Conservation (phyloP, 495 filamentous ascomycete species). For the Podospora conica region DNA sequence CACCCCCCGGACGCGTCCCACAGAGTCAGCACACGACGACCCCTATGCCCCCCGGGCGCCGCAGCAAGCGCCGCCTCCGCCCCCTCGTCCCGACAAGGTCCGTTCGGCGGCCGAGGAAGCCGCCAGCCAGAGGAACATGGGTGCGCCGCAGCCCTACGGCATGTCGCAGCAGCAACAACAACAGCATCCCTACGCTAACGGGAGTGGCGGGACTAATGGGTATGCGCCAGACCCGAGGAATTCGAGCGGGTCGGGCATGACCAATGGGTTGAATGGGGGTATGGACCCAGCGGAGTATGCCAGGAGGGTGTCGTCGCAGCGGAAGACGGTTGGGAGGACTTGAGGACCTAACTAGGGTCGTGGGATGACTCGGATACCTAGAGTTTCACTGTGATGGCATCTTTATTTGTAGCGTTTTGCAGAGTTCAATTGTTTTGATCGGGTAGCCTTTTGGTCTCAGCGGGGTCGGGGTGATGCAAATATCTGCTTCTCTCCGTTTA, state of each 20-base stretch:
- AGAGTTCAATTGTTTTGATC: not conserved
- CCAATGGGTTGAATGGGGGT: not conserved
- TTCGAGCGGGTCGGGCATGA: slow-evolving; percentile 5
- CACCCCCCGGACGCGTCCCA: not conserved
- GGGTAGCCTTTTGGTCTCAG: not conserved
- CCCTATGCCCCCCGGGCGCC: slow-evolving; percentile 15
- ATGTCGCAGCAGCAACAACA: slow-evolving; percentile 5
- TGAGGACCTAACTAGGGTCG: not conserved
- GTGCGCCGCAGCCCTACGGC: slow-evolving; percentile 4
- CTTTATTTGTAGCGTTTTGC: not conserved
- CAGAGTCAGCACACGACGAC: slow-evolving; percentile 1
- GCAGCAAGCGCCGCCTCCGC: slow-evolving; percentile 17
- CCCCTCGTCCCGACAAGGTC: slow-evolving; percentile 29
- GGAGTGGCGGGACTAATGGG: slow-evolving; percentile 11
- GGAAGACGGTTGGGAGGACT: slow-evolving; percentile 11
- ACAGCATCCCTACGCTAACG: slow-evolving; percentile 14
- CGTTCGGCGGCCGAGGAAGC: slow-evolving; percentile 12
- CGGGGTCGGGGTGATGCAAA: not conserved
- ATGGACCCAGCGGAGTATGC: slow-evolving; percentile 18
- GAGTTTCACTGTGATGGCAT: not conserved
- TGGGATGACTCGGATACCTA: not conserved
- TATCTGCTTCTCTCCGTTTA: not conserved
- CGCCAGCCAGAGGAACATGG: not conserved
- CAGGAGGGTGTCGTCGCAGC: slow-evolving; percentile 5
- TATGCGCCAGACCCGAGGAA: slow-evolving; percentile 4